A percentile compares a stretch with the other conserved stretches of the same genome.
These are phyloP conservation scores for Clathrospora elynae DNA, from an alignment of 2,329 filamentous ascomycete species.

Conservation along the genomic window DNA sequence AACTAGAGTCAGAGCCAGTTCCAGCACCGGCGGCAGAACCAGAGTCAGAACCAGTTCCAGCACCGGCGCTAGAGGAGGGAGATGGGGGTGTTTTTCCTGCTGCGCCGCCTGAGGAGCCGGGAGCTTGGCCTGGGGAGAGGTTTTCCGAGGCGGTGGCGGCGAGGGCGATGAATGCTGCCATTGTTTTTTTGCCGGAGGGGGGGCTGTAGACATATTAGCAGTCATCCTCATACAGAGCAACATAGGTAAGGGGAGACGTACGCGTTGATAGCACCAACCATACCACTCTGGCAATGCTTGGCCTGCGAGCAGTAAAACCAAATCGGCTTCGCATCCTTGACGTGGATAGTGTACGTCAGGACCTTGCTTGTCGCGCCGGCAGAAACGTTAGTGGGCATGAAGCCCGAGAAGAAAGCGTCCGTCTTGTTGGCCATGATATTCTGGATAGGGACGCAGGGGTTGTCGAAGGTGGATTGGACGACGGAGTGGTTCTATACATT, in stretches of 20 bases:
- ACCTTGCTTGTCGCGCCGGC: slow-evolving; percentile 46
- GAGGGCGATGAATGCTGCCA: slow-evolving; percentile 42
- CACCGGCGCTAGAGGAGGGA: slow-evolving; percentile 7
- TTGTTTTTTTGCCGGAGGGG: slow-evolving; percentile 44
- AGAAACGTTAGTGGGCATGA: slow-evolving; percentile 61
- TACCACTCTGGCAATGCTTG: slow-evolving; percentile 74
- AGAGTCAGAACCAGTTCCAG: slow-evolving; percentile 11
- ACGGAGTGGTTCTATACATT: slow-evolving; percentile 71
- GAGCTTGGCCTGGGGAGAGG: slow-evolving; percentile 48
- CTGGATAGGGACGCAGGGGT: slow-evolving; percentile 68
- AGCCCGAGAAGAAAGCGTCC: slow-evolving; percentile 67
- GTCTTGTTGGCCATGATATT: slow-evolving; percentile 53
- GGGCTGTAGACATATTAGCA: slow-evolving; percentile 34
- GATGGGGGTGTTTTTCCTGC: slow-evolving; percentile 15
- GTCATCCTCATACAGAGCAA: background rate
- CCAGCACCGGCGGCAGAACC: slow-evolving; percentile 8
- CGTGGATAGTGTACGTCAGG: slow-evolving; percentile 71
- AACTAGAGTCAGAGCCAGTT: slow-evolving; percentile 1
- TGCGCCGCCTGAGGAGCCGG: slow-evolving; percentile 23
- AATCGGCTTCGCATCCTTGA: slow-evolving; percentile 71
- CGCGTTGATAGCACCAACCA: slow-evolving; percentile 80
- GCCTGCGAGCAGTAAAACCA: slow-evolving; percentile 81
- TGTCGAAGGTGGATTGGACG: slow-evolving; percentile 75
- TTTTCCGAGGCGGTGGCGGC: slow-evolving; percentile 50
- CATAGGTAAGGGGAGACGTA: slow-evolving; percentile 51